Evolutionary conservation across 2,329 filamentous ascomycete genomes (phyloP).

Genomic region (Trichophyton equinum): DNA sequence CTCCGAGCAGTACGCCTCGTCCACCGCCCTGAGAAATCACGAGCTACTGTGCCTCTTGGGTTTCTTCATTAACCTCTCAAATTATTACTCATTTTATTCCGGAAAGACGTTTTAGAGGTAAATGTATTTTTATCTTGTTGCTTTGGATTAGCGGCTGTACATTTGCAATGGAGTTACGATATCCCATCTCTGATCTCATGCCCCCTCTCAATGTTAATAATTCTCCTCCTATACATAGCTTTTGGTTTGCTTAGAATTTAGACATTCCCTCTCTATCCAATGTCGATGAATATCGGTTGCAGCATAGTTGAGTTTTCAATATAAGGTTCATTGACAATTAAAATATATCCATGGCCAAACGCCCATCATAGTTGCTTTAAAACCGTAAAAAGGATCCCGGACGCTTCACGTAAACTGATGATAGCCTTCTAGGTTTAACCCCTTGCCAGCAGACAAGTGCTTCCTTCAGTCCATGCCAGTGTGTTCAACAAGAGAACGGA

Average conservation of each 20-base stretch:
- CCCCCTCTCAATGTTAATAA: background rate
- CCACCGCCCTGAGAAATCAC: constrained; percentile 8
- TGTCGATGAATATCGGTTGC: background rate
- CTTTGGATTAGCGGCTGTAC: background rate
- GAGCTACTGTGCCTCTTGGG: constrained; percentile 5
- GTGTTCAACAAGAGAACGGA: background rate
- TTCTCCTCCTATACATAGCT: no score
- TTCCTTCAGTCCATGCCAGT: background rate
- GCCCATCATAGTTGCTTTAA: background rate
- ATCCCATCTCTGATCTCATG: background rate
- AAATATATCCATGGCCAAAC: background rate
- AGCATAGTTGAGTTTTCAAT: background rate
- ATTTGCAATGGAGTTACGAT: background rate
- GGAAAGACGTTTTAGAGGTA: background rate
- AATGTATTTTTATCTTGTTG: background rate
- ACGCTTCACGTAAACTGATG: background rate
- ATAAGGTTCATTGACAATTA: constrained; percentile 1
- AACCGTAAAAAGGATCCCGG: background rate
- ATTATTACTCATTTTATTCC: background rate
- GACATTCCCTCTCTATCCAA: background rate
- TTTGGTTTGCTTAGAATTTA: background rate
- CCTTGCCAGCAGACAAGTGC: background rate
- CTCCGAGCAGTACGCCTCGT: constrained; percentile 10
- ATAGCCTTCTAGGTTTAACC: background rate
- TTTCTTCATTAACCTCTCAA: constrained; percentile 3